Percentiles rank a stretch among this genome's conserved stretches.
Evolutionary conservation across 1,284 basidiomycete species (phyloP).

Genomic region (Acaromyces ingoldii): DNA sequence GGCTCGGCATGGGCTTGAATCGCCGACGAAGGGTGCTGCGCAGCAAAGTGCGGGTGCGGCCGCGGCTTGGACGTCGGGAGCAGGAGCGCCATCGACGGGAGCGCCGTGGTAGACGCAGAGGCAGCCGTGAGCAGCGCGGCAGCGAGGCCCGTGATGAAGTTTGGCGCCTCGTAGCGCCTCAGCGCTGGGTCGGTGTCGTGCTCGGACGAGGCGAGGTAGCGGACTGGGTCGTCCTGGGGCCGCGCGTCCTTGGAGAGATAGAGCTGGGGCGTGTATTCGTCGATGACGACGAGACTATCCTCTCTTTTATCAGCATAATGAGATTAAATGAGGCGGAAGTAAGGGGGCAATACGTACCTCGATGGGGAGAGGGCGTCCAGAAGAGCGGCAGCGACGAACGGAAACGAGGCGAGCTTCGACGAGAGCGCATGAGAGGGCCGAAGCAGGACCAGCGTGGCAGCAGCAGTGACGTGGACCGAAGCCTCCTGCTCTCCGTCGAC

Average conservation of each 20-base stretch:
- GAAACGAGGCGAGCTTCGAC: neutral
- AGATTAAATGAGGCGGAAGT: too few relatives aligned
- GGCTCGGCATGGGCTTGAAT: too few relatives aligned
- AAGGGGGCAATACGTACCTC: neutral
- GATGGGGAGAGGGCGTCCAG: neutral
- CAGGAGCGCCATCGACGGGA: too few relatives aligned
- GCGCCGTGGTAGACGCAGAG: too few relatives aligned
- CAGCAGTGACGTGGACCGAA: neutral
- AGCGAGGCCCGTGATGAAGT: neutral
- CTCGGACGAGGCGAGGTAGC: neutral
- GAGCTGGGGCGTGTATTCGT: neutral
- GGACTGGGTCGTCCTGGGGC: neutral
- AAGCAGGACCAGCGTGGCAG: neutral
- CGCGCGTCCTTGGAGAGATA: slow-evolving; percentile 1
- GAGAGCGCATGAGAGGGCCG: neutral
- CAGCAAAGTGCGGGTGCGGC: too few relatives aligned
- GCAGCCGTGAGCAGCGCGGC: neutral
- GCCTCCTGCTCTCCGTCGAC: neutral
- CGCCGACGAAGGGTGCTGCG: too few relatives aligned
- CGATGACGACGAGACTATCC: neutral
- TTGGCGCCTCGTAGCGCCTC: neutral
- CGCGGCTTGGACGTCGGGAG: too few relatives aligned
- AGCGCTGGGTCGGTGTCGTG: too few relatives aligned
- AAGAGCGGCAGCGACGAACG: neutral
- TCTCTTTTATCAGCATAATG: neutral